Evolutionary conservation across 1,139 yeast species (phyloP).

Genomic region (Zhuliangozyma parablackwelliae): DNA sequence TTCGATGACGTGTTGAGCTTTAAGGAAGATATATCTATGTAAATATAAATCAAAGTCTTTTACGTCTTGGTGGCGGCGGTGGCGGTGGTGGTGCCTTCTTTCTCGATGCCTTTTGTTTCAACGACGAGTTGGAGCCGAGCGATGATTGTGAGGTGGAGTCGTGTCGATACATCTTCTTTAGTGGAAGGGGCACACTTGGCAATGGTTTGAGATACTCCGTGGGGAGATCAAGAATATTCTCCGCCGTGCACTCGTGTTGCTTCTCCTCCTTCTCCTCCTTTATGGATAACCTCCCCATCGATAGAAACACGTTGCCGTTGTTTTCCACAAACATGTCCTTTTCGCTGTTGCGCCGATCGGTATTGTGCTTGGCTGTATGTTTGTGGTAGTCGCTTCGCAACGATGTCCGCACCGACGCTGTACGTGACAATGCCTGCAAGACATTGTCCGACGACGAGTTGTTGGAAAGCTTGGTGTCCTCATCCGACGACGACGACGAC

Average conservation of each 20-base stretch:
- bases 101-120: slow-evolving; percentile 26
- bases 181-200: slow-evolving; percentile 11
- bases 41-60: slow-evolving; percentile 1
- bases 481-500: too few relatives aligned
- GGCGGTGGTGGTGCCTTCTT: slow-evolving; percentile 45
- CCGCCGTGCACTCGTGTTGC: too few relatives aligned
- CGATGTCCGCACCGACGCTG: slow-evolving; percentile 37
- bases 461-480: too few relatives aligned
- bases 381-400: slow-evolving; percentile 34
- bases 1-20: slow-evolving; percentile 64
- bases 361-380: slow-evolving; percentile 31
- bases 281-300: background rate
- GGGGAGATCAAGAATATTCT: slow-evolving; percentile 30
- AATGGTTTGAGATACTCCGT: slow-evolving; percentile 22
- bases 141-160: slow-evolving; percentile 2
- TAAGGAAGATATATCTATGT: slow-evolving; percentile 58
- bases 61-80: slow-evolving; percentile 19
- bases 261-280: too few relatives aligned
- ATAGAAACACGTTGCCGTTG: slow-evolving; percentile 20
- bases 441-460: background rate
- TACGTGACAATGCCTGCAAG: slow-evolving; percentile 15
- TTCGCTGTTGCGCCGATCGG: slow-evolving; percentile 7
- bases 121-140: slow-evolving; percentile 13
- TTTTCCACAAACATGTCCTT: slow-evolving; percentile 11
- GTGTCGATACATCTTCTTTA: slow-evolving; percentile 3